Conservation (phyloP, 2,329 filamentous ascomycete species). For the Fusarium burgessii region DNA sequence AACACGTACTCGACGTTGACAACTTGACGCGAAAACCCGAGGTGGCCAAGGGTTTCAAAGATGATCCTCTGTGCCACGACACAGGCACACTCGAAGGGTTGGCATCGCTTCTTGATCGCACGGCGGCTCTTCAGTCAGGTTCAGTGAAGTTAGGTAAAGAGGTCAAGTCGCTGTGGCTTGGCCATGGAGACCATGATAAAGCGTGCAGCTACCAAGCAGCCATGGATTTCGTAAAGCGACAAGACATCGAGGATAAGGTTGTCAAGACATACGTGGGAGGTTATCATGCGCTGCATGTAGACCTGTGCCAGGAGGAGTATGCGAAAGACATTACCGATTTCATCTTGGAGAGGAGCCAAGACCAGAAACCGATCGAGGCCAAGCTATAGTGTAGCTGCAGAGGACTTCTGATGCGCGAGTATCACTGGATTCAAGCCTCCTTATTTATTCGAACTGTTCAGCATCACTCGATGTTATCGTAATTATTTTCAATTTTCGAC, state of each 20-base stretch:
- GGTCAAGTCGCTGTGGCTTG: constrained; percentile 76
- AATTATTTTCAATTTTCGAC: background rate
- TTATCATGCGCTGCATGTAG: constrained; percentile 80
- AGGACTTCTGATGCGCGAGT: background rate
- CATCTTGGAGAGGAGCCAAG: constrained; percentile 64
- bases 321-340: constrained; percentile 73
- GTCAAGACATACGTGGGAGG: constrained; percentile 81
- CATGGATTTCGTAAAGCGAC: constrained; percentile 70
- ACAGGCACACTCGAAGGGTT: constrained; percentile 88
- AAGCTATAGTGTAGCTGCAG: constrained; percentile 52
- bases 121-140: constrained; percentile 68
- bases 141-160: constrained; percentile 62
- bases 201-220: constrained; percentile 75
- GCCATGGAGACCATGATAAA: constrained; percentile 81
- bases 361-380: constrained; percentile 45
- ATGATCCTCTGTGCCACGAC: constrained; percentile 81
- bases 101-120: constrained; percentile 81
- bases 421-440: background rate
- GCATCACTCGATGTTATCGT: constrained; percentile 13
- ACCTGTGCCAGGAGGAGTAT: constrained; percentile 66
- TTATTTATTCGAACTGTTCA: background rate
- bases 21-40: constrained; percentile 76
- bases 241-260: constrained; percentile 73
- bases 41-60: constrained; percentile 69
- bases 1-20: constrained; percentile 72